Evolutionary conservation across 192 early-diverging fungal species (phyloP), one percentile per base, ranked within the genome.

Genomic region (Backusella westeae): DNA sequence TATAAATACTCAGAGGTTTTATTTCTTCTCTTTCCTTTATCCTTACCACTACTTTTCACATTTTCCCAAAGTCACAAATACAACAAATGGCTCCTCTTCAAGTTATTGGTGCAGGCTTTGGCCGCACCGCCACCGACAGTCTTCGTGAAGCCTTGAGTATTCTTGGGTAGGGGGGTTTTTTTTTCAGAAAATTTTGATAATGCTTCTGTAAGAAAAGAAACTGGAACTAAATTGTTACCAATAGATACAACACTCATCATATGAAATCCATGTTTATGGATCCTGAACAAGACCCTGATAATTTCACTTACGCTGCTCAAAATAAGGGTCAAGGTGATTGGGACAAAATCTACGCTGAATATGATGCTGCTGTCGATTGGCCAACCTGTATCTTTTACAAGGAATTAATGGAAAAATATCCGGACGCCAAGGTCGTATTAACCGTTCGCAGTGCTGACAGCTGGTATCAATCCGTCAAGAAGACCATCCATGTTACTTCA

Each of bases 121-220:
- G 77, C 29, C 72, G 77, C 38, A 78, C 77, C 53, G 72, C 72
- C 19, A 78, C 77, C 21, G 67, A 73, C 5, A 68, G 71, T 56
- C 34, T 78, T 26, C 65, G 52, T 41, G 35, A 53, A 21, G 77
- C 77, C 70, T 74, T 78, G 35, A 41, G 46, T 23, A 52, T 34
- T 0, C 67, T 78, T 53, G 77, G 77, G 71, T 78, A 78, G 0
- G 67, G 3, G 0, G 67, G 3, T 7, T 65, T 26, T 5, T 38
- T 38, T 39, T 39, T 39, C 10, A 39, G 5, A 4, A 39, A 10
- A 3, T 14, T 35, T 39, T 2, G 9, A 12, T 39, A 39, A 21
- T 44, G 10, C 23, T 4, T 19, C 23, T 17, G 15, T 10, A 21
- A 53, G 19, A 10, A 19, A 10, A 42, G 8, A 44, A 19, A 10